These are phyloP conservation scores for Elasticomyces elasticus DNA, from an alignment of 495 filamentous ascomycete species.

Conservation along the genomic window DNA sequence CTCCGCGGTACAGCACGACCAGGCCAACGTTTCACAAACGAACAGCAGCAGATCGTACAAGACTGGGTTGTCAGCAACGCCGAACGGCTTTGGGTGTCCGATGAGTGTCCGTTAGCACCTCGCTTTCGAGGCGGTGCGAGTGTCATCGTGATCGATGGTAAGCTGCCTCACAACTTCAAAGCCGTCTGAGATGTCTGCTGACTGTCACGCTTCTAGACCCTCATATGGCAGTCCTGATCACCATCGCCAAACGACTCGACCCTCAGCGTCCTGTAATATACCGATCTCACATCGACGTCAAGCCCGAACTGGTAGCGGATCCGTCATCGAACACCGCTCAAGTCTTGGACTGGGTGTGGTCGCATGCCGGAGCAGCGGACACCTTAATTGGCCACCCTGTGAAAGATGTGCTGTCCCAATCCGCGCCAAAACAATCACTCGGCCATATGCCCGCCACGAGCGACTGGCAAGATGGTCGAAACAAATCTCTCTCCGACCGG, in stretches of 20 bases:
- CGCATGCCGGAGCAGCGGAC: slow-evolving; percentile 58
- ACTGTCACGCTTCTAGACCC: slow-evolving; percentile 46
- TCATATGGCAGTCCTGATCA: slow-evolving; percentile 76
- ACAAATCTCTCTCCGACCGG: slow-evolving; percentile 66
- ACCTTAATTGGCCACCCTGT: slow-evolving; percentile 81
- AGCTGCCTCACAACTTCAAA: neutral
- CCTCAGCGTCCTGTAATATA: slow-evolving; percentile 71
- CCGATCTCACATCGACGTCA: slow-evolving; percentile 75
- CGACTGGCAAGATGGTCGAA: slow-evolving; percentile 81
- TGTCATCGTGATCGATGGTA: slow-evolving; percentile 58
- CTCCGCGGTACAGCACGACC: slow-evolving; percentile 70
- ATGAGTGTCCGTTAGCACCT: slow-evolving; percentile 57
- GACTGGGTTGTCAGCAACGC: slow-evolving; percentile 78
- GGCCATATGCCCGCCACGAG: slow-evolving; percentile 78
- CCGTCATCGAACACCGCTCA: slow-evolving; percentile 58
- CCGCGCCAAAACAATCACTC: slow-evolving; percentile 56
- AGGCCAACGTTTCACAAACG: slow-evolving; percentile 48
- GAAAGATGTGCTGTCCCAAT: slow-evolving; percentile 59
- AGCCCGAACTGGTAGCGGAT: slow-evolving; percentile 59
- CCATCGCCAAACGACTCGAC: slow-evolving; percentile 59
- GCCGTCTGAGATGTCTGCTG: neutral
- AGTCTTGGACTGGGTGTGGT: slow-evolving; percentile 69
- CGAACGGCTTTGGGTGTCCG: slow-evolving; percentile 61
- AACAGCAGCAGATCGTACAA: slow-evolving; percentile 50
- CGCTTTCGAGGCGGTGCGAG: slow-evolving; percentile 66